Evolutionary conservation across 2,329 filamentous ascomycete species (phyloP).

Genomic region (Fusarium denticulatum): DNA sequence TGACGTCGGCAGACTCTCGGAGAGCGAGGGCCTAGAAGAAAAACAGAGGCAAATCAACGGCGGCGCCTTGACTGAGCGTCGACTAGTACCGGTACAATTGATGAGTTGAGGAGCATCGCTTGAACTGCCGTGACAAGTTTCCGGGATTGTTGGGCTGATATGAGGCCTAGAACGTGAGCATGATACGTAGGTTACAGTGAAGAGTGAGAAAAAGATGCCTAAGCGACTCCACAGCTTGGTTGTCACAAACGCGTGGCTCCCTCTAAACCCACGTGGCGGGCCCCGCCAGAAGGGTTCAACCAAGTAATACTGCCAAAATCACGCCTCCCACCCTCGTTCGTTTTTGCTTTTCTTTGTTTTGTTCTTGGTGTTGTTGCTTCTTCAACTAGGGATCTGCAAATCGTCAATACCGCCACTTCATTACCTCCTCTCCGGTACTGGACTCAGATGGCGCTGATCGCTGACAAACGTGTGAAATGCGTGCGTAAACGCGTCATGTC

Average conservation of each 20-base stretch:
- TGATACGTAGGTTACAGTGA: conserved; percentile 2
- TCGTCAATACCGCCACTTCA: conserved; percentile 11
- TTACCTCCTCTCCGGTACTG: background rate
- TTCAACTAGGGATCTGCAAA: conserved; percentile 3
- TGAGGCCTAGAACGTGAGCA: conserved; percentile 25
- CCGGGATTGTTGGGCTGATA: conserved; percentile 9
- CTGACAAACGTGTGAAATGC: background rate
- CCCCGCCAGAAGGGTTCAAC: conserved; percentile 33
- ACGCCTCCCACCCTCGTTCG: conserved; percentile 26
- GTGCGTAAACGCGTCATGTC: background rate
- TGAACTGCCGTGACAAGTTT: conserved; percentile 13
- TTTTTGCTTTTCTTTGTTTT: background rate
- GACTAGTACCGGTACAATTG: background rate
- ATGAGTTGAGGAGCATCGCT: conserved; percentile 10
- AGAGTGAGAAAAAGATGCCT: background rate
- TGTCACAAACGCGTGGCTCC: conserved; percentile 39
- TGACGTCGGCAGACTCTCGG: background rate
- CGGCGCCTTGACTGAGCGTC: background rate
- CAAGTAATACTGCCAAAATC: conserved; percentile 7
- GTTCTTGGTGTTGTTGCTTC: background rate
- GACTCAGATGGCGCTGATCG: conserved; percentile 5
- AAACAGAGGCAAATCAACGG: background rate
- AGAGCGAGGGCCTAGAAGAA: background rate
- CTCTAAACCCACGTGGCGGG: conserved; percentile 45
- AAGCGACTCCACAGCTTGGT: conserved; percentile 37